phyloP scores from a whole-genome alignment of 2,329 filamentous ascomycete species.

The Zymoseptoria crescenta region DNA sequence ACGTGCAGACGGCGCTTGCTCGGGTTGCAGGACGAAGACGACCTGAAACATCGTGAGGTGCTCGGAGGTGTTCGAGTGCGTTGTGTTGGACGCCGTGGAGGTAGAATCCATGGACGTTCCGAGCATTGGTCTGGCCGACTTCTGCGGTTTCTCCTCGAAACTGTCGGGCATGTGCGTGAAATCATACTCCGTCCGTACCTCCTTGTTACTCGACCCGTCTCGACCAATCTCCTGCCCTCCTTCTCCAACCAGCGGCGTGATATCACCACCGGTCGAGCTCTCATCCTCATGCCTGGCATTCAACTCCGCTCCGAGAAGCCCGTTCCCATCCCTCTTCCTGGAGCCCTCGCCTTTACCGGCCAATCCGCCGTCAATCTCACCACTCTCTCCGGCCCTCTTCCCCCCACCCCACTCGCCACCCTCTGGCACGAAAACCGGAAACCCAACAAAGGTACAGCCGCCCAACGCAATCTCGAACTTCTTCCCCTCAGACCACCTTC shows the following conservation, averaged over 20 bases:
- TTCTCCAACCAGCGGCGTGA: background rate
- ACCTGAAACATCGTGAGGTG: slow-evolving; percentile 98
- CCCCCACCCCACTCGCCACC: slow-evolving; percentile 41
- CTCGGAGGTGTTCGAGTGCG: slow-evolving; percentile 21
- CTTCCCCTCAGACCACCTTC: slow-evolving; percentile 56
- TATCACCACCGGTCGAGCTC: background rate
- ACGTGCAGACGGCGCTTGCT: slow-evolving; percentile 58
- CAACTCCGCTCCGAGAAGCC: background rate
- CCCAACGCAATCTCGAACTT: slow-evolving; percentile 82
- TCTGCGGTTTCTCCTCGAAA: slow-evolving; percentile 4
- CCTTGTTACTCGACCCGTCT: background rate
- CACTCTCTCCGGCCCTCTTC: background rate
- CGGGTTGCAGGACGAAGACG: slow-evolving; percentile 78
- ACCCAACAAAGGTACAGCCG: slow-evolving; percentile 70
- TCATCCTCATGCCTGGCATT: background rate
- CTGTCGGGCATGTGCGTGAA: slow-evolving; percentile 26
- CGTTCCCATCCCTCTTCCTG: background rate
- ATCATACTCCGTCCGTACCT: slow-evolving; percentile 8
- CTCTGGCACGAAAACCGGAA: slow-evolving; percentile 72
- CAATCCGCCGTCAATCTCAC: background rate
- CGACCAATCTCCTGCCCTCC: background rate
- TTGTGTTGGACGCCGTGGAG: slow-evolving; percentile 24
- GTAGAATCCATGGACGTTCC: slow-evolving; percentile 25
- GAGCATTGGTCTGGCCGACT: slow-evolving; percentile 10
- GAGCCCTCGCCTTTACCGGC: slow-evolving; percentile 2